Evolutionary conservation across 139 green algal species (phyloP), one percentile per base, ranked within the genome.

Genomic region (Zygnema circumcarinatum): DNA sequence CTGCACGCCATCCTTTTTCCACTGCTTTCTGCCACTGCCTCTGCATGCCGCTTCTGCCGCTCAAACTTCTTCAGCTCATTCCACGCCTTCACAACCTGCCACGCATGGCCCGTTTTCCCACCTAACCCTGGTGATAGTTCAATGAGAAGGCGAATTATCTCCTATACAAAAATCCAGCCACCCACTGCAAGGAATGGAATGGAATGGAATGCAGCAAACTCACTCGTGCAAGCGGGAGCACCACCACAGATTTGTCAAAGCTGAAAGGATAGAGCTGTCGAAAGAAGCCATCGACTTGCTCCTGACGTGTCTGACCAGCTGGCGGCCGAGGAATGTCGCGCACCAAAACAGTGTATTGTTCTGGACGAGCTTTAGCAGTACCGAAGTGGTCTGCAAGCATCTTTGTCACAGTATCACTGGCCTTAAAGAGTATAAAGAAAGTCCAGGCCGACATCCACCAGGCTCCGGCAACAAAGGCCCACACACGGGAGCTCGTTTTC

Each of bases 301-400:
- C 75, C 32, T 38, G 39, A 2, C 38, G 20, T 47, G 29, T 53
- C 32, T 83, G 36, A n/a, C 38, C 38, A 20, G n/a, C 75, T 2
- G 31, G 7, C 7, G 75, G 75, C 75, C 53, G 33, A 20, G 80
- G 80, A 16, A 86, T 86, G 80, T 86, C 67, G 25, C 80, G 80
- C 32, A 86, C 42, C 31, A 86, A 69, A 29, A 86, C 56, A 31
- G 40, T 52, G 11, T 83, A 86, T 40, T 86, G 42, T 41, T 86
- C 76, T 40, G 76, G 38, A 38, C 25, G 53, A 2, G 33, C 53
- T 40, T 86, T 81, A 38, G 80, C 38, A 22, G 36, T 29, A 68
- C 67, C 80, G 38, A 35, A 39, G 29, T 86, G 38, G 32, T 31
- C 25, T 20, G 80, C 80, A 41, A 68, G 41, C 31, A 86, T 41